Base-by-base conservation (phyloP, 257 asterid genomes). In the Ocimum tenuiflorum region DNA sequence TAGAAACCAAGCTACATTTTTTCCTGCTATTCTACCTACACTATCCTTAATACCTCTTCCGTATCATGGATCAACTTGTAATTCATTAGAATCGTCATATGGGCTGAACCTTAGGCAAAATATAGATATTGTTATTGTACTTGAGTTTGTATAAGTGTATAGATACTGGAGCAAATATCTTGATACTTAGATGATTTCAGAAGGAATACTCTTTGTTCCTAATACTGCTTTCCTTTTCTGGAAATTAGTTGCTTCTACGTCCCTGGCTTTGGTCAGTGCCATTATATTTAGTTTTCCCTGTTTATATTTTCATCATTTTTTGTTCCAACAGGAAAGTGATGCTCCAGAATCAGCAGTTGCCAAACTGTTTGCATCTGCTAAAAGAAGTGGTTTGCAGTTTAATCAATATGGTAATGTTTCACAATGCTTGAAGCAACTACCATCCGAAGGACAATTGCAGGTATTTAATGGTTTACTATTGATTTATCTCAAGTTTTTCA, bases 341-440 rank as follows among this genome's bases (percentile, higher is more conserved):
- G 55, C 72, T 75, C 97, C 97, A 45, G 99, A 90, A 73, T 82
- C 86, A 20, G 95, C 97, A 15, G 88, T 94, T 65, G 95, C 99
- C 59, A 80, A 73, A 66, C 84, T 94, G 46, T 88, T 94, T 82
- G 90, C 97, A 38, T 79, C 91, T 73, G 81, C 89, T 22, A 90
- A 88, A 76, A 68, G 78, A 69, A 82, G 73, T 61, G 84, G 60
- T 22, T 35, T 67, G 9, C 95, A 81, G 60, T 60, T 77, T 72
- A 75, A 65, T 73, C 88, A 80, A 62, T 86, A 88, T 64, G 96
- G 83, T 60, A 70, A 79, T 67, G 50, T 75, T 75, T 33, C 83
- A 56, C 83, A 76, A 51, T 88, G 99, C 88, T 74, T 90, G 85
- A 96, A 88, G 77, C 85, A 79, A 69, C 67, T 86, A 70, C 96